phyloP scores from a whole-genome alignment of 176 grass and related monocot genomes.

The Cenchrus fungigraminus region DNA sequence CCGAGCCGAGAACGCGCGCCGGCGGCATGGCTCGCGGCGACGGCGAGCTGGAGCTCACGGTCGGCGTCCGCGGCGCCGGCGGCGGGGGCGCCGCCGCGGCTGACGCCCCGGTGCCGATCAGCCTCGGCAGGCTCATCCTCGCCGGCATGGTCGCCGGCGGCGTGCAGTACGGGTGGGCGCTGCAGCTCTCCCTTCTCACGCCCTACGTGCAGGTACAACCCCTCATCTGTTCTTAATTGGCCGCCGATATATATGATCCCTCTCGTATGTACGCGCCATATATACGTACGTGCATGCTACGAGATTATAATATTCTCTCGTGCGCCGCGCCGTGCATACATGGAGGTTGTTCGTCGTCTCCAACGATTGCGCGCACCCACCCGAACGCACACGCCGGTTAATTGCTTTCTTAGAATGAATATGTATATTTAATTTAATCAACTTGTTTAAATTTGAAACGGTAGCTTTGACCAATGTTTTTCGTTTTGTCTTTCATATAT shows the following conservation, averaged over 20 bases:
- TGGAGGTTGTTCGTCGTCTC: too few species aligned
- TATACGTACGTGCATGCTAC: not conserved
- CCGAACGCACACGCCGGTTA: not conserved
- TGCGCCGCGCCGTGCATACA: not conserved
- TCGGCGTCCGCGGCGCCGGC: conserved; percentile 25
- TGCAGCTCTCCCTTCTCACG: conserved; percentile 94
- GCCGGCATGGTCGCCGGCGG: conserved; percentile 80
- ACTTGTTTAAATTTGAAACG: not conserved
- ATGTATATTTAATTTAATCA: too few species aligned
- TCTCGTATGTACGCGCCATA: not conserved
- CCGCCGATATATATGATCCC: too few species aligned
- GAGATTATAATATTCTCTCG: not conserved
- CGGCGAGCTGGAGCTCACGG: conserved; percentile 51
- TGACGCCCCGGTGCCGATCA: conserved; percentile 31
- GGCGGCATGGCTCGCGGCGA: conserved; percentile 27
- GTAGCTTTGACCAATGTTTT: not conserved
- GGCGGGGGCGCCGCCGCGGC: conserved; percentile 3
- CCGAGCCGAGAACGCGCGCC: too few species aligned
- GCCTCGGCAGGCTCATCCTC: conserved; percentile 66
- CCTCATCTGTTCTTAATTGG: too few species aligned
- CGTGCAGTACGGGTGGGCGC: conserved; percentile 94
- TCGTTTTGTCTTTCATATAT: not conserved
- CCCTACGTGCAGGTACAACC: conserved; percentile 83
- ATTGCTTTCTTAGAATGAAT: too few species aligned
- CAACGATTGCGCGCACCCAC: too few species aligned